Conservation (phyloP, 495 filamentous ascomycete genomes). For the Choiromyces venosus region DNA sequence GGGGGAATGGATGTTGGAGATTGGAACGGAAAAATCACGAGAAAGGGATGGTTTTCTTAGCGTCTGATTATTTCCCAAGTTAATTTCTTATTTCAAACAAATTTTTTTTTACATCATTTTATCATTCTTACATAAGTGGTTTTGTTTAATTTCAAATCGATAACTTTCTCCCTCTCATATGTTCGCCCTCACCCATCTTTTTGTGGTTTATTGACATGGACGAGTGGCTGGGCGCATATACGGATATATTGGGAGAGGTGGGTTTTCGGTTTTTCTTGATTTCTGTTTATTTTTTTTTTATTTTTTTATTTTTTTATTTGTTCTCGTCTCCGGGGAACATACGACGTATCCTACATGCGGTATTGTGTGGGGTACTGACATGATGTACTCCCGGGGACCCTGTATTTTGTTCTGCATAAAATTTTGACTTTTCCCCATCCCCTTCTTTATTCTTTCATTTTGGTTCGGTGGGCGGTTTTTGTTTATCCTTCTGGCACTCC, state of each 20-base stretch:
- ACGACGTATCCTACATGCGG: not conserved
- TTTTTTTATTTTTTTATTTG: not conserved
- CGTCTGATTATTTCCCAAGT: not conserved
- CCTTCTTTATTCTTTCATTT: not conserved
- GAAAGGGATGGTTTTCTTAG: conserved; percentile 14
- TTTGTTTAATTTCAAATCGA: conserved; percentile 1
- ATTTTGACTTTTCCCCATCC: not conserved
- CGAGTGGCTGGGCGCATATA: not conserved
- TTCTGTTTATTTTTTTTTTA: not conserved
- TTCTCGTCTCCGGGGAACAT: not conserved
- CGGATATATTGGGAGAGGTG: not conserved
- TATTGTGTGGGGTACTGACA: not conserved
- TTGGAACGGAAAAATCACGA: conserved; percentile 26
- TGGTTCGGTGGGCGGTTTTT: not conserved
- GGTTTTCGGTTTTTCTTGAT: not conserved
- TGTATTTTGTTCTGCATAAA: conserved; percentile 3
- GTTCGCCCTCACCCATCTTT: not conserved
- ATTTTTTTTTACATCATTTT: not conserved
- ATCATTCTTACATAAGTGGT: not conserved
- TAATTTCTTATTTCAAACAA: not conserved
- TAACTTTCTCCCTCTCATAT: not conserved
- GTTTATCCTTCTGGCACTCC: not conserved
- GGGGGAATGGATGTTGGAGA: conserved; percentile 14
- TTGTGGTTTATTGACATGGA: not conserved
- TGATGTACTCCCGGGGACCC: not conserved